A percentile compares a stretch with the other conserved stretches of the same genome.
These are phyloP conservation scores for Aspergillus incahuasiensis DNA, from an alignment of 495 filamentous ascomycete species.

Conservation along the genomic window DNA sequence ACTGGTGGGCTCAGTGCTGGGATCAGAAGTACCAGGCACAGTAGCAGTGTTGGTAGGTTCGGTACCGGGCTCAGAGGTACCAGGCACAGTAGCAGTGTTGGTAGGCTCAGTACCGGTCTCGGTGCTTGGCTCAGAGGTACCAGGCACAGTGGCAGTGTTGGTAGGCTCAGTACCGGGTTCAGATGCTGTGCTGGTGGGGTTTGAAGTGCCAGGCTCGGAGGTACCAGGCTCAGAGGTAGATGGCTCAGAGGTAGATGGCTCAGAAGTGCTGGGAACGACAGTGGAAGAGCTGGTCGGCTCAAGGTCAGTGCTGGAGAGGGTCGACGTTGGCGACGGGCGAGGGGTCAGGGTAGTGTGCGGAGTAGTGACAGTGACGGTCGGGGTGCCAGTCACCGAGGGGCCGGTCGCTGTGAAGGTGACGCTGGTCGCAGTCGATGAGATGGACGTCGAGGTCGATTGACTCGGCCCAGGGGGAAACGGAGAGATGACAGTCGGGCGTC, in stretches of 20 bases:
- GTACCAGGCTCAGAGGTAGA: background rate
- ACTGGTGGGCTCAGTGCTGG: background rate
- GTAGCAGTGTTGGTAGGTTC: background rate
- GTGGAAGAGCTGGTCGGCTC: background rate
- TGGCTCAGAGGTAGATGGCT: background rate
- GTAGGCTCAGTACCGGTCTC: no score
- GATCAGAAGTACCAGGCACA: background rate
- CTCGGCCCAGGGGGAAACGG: constrained; percentile 8
- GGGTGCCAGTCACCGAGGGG: background rate
- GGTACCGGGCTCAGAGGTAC: no score
- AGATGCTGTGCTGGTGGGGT: background rate
- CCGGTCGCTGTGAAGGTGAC: background rate
- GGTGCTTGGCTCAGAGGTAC: constrained; percentile 1
- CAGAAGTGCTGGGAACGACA: background rate
- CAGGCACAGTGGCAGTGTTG: background rate
- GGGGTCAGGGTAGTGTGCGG: background rate
- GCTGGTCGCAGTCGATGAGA: background rate
- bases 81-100: no score
- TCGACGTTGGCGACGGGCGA: background rate
- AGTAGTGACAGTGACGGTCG: background rate
- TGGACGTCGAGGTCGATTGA: background rate
- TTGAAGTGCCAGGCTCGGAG: background rate
- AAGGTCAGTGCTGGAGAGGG: background rate
- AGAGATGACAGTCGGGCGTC: constrained; percentile 23
- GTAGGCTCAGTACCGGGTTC: background rate